Percentiles rank a stretch among this genome's conserved stretches.
These are phyloP conservation scores for Botryotinia convoluta DNA, from an alignment of 2,329 filamentous ascomycete genomes.

Conservation along the genomic window DNA sequence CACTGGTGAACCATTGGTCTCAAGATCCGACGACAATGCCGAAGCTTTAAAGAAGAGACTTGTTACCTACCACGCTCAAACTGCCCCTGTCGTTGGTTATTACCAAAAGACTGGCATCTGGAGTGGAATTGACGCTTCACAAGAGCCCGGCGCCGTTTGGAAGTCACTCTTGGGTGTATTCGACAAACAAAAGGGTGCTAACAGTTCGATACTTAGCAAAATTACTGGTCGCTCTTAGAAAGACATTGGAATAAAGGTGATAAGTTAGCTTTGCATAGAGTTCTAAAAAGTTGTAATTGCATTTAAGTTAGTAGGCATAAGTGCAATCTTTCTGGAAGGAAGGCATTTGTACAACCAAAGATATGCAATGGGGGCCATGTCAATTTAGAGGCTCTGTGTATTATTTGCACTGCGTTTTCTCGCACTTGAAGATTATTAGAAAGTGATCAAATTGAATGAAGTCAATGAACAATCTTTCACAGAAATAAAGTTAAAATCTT, in stretches of 20 bases:
- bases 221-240: slow-evolving; percentile 35
- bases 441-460: slow-evolving; percentile 13
- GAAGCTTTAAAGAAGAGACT: slow-evolving; percentile 95
- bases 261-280: slow-evolving; percentile 35
- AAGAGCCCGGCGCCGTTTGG: slow-evolving; percentile 95
- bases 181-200: slow-evolving; percentile 51
- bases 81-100: slow-evolving; percentile 86
- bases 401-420: slow-evolving; percentile 29
- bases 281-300: slow-evolving; percentile 29
- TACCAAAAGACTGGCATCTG: slow-evolving; percentile 98
- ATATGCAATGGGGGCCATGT: slow-evolving; percentile 31
- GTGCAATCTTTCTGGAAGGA: slow-evolving; percentile 27
- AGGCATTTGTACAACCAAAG: slow-evolving; percentile 34
- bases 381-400: slow-evolving; percentile 32
- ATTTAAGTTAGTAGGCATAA: slow-evolving; percentile 28
- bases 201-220: slow-evolving; percentile 37
- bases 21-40: slow-evolving; percentile 95
- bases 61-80: slow-evolving; percentile 91
- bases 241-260: slow-evolving; percentile 2
- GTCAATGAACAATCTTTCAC: background rate
- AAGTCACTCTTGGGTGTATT: slow-evolving; percentile 86
- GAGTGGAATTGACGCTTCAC: slow-evolving; percentile 91
- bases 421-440: slow-evolving; percentile 26
- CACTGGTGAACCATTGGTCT: slow-evolving; percentile 93
- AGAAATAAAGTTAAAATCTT: background rate